Conservation (phyloP, 305 asterid genomes). For the Fraxinus albicans region DNA sequence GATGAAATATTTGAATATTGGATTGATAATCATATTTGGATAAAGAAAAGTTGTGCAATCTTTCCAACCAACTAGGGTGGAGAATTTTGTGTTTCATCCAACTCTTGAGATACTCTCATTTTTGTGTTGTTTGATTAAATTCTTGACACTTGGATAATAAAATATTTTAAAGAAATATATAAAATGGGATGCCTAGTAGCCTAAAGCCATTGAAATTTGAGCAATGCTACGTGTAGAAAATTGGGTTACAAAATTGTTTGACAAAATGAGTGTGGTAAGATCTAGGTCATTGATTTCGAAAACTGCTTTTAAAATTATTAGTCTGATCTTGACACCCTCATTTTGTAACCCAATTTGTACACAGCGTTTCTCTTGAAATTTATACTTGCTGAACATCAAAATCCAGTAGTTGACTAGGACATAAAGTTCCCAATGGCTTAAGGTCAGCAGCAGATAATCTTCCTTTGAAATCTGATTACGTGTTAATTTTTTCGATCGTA, state of each 20-base stretch:
- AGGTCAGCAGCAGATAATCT: constrained; percentile 1
- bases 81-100: constrained; percentile 25
- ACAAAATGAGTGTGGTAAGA: no score
- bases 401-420: not conserved
- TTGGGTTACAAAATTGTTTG: not conserved
- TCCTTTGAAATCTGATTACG: not conserved
- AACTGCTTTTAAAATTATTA: not conserved
- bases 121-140: not conserved
- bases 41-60: constrained; percentile 46
- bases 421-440: not conserved
- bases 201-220: not conserved
- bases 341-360: not conserved
- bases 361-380: no score
- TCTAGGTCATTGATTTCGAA: no score
- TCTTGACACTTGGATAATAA: not conserved
- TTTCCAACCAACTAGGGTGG: constrained; percentile 47
- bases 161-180: constrained; percentile 14
- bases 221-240: no score
- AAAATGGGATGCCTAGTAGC: constrained; percentile 15
- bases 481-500: not conserved
- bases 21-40: constrained; percentile 11
- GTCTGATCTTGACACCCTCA: not conserved
- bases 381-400: not conserved
- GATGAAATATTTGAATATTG: not conserved
- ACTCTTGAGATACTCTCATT: not conserved